Base-by-base conservation (phyloP, 352 stramenopile species). In the Phytophthora fragariae region DNA sequence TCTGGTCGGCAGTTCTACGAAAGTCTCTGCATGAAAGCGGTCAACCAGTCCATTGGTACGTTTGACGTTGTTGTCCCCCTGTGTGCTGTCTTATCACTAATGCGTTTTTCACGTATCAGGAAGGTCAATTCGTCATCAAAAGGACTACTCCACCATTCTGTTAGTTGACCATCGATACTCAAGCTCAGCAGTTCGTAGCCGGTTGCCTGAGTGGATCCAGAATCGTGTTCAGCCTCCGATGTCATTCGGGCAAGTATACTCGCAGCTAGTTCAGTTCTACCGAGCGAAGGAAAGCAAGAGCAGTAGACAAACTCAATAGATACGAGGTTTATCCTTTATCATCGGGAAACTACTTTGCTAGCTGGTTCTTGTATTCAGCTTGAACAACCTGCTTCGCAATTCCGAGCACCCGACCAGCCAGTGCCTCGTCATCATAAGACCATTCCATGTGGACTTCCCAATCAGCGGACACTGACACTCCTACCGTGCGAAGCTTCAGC, bases 11-110 rank as follows among this genome's bases (percentile, higher is more conserved):
- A 93, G 44, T 99, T 99, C 69, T 99, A 99, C 80, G 92, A 98
- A 61, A 99, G 98, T 73, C 76, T 99, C 39, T 99, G 98, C 75
- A 99, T 99, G 95, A 98, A 97, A 68, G 97, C 97, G 0, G 98
- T 99, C 12, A 99, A 99, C 77, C 98, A 99, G 82, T 99, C 93
- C 31, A 98, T 99, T 54, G 98, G 98, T 82, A 79, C n/a, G 82
- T 75, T 24, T 12, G 19, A 1, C 17, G 17, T 50, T 24, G 44
- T 5, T 10, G 17, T 24, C 44, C 2, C 47, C 9, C 47, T 64
- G 10, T 33, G 9, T n/a, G 37, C 1, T 6, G 29, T 8, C 29
- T 52, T 14, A 47, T 7, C 24, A 7, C 61, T 75, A 68, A 77
- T 59, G 5, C 44, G 8, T 53, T 55, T n/a, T 55, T 52, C 27